Percentiles rank a stretch among this genome's conserved stretches.
Conservation (phyloP, 228 moss, liverwort and hornwort genomes). For the Sphagnum fallax region DNA sequence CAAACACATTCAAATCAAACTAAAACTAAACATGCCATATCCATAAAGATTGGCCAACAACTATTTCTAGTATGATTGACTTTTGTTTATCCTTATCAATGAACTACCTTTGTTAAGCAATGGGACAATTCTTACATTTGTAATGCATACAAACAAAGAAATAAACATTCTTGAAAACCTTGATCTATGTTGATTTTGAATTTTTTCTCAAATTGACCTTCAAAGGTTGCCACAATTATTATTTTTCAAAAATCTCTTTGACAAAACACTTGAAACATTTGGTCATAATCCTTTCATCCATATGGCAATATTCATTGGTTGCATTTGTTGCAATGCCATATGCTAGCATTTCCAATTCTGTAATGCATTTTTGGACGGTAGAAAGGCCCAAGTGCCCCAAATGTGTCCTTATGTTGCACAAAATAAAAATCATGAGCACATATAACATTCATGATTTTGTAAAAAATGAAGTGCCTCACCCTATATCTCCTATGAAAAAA, state of each 20-base stretch:
- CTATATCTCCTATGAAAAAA: too few relatives aligned
- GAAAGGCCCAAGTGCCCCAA: background rate
- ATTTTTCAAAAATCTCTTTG: background rate
- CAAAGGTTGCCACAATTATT: background rate
- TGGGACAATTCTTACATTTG: background rate
- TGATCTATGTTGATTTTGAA: background rate
- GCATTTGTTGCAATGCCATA: conserved; percentile 1
- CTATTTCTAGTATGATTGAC: background rate
- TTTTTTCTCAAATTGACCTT: background rate
- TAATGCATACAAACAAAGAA: background rate
- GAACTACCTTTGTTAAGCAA: background rate
- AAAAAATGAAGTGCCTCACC: too few relatives aligned
- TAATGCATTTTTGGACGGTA: background rate
- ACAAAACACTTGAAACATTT: background rate
- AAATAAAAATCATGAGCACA: background rate
- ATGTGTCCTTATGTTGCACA: background rate
- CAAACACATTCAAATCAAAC: background rate
- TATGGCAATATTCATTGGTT: background rate
- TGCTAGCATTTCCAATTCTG: background rate
- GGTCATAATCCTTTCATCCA: background rate
- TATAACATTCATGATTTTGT: background rate
- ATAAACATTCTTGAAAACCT: background rate
- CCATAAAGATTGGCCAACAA: background rate
- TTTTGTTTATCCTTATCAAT: background rate
- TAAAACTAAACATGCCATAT: background rate